Evolutionary conservation across 495 filamentous ascomycete species (phyloP).

Genomic region (Endocarpon pusillum): DNA sequence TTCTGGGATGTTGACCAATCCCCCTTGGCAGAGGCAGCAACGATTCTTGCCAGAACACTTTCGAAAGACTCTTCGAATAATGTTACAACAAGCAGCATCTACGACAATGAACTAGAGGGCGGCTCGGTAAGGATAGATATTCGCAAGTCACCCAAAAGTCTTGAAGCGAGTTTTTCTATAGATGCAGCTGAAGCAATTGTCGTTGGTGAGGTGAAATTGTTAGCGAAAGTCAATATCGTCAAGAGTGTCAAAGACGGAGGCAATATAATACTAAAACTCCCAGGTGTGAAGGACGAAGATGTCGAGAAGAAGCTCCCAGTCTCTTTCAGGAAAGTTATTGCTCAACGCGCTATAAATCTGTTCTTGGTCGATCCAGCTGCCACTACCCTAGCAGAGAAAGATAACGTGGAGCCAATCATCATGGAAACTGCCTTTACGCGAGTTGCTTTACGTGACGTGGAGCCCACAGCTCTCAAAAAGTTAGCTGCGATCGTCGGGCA

Average conservation of each 20-base stretch:
- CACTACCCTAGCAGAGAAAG: constrained; percentile 35
- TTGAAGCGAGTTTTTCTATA: constrained; percentile 71
- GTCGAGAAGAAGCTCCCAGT: constrained; percentile 73
- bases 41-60: constrained; percentile 51
- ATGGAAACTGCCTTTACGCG: constrained; percentile 69
- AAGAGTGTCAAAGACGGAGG: constrained; percentile 52
- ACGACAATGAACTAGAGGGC: constrained; percentile 80
- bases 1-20: constrained; percentile 90
- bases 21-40: constrained; percentile 40
- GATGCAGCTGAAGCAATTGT: constrained; percentile 62
- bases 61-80: constrained; percentile 60
- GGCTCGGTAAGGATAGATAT: constrained; percentile 75
- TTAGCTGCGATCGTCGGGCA: constrained; percentile 38
- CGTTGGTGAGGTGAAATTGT: constrained; percentile 60
- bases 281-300: constrained; percentile 70
- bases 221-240: constrained; percentile 57
- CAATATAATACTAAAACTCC: constrained; percentile 56
- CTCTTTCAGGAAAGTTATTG: constrained; percentile 45
- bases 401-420: constrained; percentile 38
- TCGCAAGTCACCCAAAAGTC: constrained; percentile 57
- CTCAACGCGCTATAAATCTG: constrained; percentile 48
- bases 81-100: constrained; percentile 52
- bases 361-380: constrained; percentile 53
- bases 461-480: constrained; percentile 34
- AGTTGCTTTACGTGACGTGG: constrained; percentile 42